phyloP scores from a whole-genome alignment of 176 grass and related monocot genomes.

The Oryza longistaminata region DNA sequence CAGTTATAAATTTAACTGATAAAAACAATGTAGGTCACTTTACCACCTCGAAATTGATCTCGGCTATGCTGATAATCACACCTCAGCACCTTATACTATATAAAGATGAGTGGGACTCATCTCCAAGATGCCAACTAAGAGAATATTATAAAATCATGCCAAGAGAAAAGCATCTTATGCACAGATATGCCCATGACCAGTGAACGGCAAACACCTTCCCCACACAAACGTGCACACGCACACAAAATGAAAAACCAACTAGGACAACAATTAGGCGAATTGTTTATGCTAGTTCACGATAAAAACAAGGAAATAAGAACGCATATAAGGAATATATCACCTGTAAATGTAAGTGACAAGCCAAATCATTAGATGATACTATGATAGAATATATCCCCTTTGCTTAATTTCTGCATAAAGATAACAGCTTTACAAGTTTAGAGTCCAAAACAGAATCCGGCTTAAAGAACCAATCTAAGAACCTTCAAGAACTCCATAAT shows the following conservation, averaged over 20 bases:
- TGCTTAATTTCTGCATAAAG: not conserved
- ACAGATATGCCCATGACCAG: not conserved
- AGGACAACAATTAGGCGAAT: not conserved
- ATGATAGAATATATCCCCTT: not conserved
- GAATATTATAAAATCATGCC: not conserved
- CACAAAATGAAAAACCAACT: not conserved
- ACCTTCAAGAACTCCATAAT: not conserved
- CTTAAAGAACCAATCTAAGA: not conserved
- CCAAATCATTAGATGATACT: not conserved
- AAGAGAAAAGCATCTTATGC: slow-evolving; percentile 8
- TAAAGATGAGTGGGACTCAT: not conserved
- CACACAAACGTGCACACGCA: not conserved
- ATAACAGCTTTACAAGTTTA: not conserved
- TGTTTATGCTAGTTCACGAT: not conserved
- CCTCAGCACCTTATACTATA: slow-evolving; percentile 1
- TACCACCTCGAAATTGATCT: slow-evolving; percentile 1
- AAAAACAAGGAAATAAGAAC: not conserved
- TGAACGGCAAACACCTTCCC: not conserved
- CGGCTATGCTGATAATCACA: slow-evolving; percentile 7
- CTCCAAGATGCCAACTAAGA: slow-evolving; percentile 9
- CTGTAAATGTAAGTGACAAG: not conserved
- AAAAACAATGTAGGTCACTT: slow-evolving; percentile 9
- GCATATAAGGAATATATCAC: not conserved
- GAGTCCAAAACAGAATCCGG: not conserved
- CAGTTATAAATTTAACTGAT: slow-evolving; percentile 25